A percentile compares a stretch with the other conserved stretches of the same genome.
phyloP scores from a whole-genome alignment of 176 grass and related monocot genomes.

The Raddia distichophylla region DNA sequence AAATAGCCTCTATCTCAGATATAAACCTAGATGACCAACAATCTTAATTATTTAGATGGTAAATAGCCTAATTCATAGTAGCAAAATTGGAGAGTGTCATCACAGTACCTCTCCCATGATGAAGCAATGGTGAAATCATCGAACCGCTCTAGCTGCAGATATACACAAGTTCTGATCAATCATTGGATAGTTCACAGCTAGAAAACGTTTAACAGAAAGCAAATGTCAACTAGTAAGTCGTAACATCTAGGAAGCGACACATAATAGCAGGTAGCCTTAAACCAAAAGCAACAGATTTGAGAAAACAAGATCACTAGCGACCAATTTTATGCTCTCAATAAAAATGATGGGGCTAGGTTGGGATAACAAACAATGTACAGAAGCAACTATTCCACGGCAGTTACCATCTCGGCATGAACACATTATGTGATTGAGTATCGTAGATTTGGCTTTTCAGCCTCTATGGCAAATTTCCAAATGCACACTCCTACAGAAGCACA shows the following conservation, averaged over 20 bases:
- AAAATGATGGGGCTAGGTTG: background rate
- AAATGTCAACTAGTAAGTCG: background rate
- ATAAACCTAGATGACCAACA: conserved; percentile 75
- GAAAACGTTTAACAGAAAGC: background rate
- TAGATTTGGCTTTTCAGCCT: conserved; percentile 1
- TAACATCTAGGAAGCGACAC: conserved; percentile 17
- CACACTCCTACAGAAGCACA: background rate
- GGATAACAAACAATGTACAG: background rate
- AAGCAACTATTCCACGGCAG: background rate
- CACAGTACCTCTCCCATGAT: conserved; percentile 87
- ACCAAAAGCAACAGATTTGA: background rate
- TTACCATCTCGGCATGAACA: background rate
- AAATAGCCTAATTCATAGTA: background rate
- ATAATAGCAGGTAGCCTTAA: background rate
- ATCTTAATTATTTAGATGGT: background rate
- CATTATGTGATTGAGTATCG: conserved; percentile 1
- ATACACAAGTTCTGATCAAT: conserved; percentile 24
- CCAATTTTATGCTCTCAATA: background rate
- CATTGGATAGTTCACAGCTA: background rate
- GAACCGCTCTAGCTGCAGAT: conserved; percentile 66
- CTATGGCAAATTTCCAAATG: conserved; percentile 24
- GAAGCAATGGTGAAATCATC: conserved; percentile 98
- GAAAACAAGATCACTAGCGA: background rate
- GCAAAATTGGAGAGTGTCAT: conserved; percentile 9
- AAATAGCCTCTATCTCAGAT: conserved; percentile 95